phyloP scores from a whole-genome alignment of 1,284 basidiomycete species.

The Apiotrichum domesticum region DNA sequence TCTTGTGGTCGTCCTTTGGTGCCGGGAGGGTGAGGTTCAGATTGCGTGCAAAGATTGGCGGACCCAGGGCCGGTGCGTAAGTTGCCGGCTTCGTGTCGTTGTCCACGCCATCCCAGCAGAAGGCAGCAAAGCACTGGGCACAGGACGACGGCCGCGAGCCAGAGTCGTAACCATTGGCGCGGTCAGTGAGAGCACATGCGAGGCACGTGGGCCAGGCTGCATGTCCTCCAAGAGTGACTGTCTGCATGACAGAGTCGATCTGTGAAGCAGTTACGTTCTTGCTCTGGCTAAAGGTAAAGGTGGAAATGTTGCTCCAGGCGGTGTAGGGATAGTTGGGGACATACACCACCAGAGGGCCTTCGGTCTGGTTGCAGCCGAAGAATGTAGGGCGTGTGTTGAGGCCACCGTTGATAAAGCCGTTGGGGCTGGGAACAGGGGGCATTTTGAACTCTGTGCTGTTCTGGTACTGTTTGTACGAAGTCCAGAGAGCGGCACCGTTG shows the following conservation, averaged over 20 bases:
- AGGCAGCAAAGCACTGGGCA: constrained; percentile 39
- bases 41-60: constrained; percentile 3
- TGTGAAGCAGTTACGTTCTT: constrained; percentile 32
- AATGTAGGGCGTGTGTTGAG: constrained; percentile 51
- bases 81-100: constrained; percentile 22
- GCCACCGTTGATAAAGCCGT: constrained; percentile 52
- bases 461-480: constrained; percentile 26
- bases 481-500: constrained; percentile 49
- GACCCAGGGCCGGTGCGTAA: constrained; percentile 25
- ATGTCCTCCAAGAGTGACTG: constrained; percentile 35
- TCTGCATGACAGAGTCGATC: constrained; percentile 28
- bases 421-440: constrained; percentile 46
- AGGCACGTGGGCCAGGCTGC: constrained; percentile 44
- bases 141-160: constrained; percentile 34
- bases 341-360: constrained; percentile 48
- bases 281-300: constrained; percentile 44
- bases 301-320: constrained; percentile 42
- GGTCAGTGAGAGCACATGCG: constrained; percentile 48
- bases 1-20: no score
- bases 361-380: constrained; percentile 44
- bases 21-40: constrained; percentile 6
- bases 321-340: constrained; percentile 50
- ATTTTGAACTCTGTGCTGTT: constrained; percentile 38
- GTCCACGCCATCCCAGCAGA: constrained; percentile 42
- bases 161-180: constrained; percentile 32